phyloP scores from a whole-genome alignment of 2,329 filamentous ascomycete genomes.

The Dendryphion nanum region DNA sequence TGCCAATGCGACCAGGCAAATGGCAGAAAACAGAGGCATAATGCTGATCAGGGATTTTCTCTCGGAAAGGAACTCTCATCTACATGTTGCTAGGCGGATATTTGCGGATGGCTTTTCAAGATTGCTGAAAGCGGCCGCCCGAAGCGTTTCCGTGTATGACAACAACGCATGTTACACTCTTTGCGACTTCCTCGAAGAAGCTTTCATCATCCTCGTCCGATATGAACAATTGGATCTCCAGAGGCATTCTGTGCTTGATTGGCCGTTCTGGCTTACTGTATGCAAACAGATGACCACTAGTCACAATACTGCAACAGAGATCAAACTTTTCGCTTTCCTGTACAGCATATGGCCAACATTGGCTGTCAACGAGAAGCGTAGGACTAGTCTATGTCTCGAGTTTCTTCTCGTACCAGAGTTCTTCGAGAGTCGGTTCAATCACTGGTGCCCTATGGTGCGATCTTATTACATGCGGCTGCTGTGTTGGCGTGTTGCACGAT shows the following conservation, averaged over 20 bases:
- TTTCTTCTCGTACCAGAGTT: conserved; percentile 73
- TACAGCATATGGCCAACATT: conserved; percentile 78
- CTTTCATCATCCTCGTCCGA: conserved; percentile 64
- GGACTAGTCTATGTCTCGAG: conserved; percentile 67
- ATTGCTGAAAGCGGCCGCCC: conserved; percentile 71
- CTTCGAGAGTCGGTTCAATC: conserved; percentile 82
- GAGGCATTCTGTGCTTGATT: conserved; percentile 61
- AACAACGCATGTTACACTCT: conserved; percentile 82
- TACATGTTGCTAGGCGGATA: conserved; percentile 60
- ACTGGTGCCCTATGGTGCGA: conserved; percentile 94
- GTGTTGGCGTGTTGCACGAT: conserved; percentile 84
- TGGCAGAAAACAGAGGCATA: conserved; percentile 86
- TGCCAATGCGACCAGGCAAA: conserved; percentile 70
- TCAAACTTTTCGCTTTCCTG: conserved; percentile 78
- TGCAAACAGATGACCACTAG: conserved; percentile 77
- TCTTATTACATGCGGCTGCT: conserved; percentile 89
- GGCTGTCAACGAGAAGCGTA: conserved; percentile 63
- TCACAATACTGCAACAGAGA: conserved; percentile 86
- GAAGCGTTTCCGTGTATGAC: conserved; percentile 75
- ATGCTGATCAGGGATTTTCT: conserved; percentile 80
- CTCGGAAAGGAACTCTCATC: conserved; percentile 56
- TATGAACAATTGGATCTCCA: conserved; percentile 52
- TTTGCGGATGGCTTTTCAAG: conserved; percentile 75
- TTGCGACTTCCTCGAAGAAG: conserved; percentile 88
- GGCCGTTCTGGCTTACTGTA: conserved; percentile 82